phyloP scores from a whole-genome alignment of 768 basidiomycete genomes.

The Termitomyces sp. region DNA sequence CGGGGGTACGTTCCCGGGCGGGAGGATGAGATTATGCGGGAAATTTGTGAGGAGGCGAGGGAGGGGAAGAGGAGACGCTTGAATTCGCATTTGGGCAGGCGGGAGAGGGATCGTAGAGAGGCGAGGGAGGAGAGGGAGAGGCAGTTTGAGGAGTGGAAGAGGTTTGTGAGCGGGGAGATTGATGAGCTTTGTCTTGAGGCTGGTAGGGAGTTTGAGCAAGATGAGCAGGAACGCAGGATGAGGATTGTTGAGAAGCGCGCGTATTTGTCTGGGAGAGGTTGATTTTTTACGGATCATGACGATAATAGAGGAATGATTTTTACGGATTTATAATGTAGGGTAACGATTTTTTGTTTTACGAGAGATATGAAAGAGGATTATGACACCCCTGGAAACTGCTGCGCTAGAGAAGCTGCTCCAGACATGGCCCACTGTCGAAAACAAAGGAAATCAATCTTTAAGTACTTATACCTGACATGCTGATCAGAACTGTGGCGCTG shows the following conservation, averaged over 20 bases:
- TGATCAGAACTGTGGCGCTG: background rate
- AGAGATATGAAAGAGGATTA: background rate
- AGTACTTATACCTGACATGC: background rate
- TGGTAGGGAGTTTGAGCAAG: background rate
- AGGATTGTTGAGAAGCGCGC: too few species aligned
- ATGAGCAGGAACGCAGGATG: background rate
- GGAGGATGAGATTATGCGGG: background rate
- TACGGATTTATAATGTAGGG: too few species aligned
- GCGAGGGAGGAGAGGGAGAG: background rate
- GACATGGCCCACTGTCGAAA: background rate
- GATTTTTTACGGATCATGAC: too few species aligned
- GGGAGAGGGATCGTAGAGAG: background rate
- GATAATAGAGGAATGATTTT: too few species aligned
- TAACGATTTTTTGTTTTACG: too few species aligned
- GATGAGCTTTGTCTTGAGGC: background rate
- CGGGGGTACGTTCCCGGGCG: too few species aligned
- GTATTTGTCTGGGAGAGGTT: too few species aligned
- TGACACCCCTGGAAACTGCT: background rate
- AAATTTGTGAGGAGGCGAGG: background rate
- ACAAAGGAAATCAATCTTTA: background rate
- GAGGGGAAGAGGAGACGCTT: background rate
- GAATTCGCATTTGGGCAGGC: background rate
- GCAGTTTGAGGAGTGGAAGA: background rate
- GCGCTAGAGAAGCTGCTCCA: background rate
- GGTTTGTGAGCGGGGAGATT: background rate